Evolutionary conservation across 2,329 filamentous ascomycete species (phyloP).

Genomic region (Pseudocercospora macadamiae): DNA sequence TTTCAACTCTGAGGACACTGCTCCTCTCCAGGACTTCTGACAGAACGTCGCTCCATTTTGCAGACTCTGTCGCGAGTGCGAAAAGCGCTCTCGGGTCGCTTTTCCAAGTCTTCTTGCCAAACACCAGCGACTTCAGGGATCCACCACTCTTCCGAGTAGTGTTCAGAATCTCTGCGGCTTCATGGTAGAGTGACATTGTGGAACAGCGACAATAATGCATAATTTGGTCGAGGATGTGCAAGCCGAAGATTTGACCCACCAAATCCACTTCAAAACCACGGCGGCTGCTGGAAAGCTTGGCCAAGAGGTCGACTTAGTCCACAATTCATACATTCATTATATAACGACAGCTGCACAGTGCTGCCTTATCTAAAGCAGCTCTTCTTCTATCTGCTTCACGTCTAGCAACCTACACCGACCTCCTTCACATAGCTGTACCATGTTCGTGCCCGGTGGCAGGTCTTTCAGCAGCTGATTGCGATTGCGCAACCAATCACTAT

Average conservation of each 20-base stretch:
- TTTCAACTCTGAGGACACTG: slow-evolving; percentile 75
- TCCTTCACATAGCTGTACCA: slow-evolving; percentile 53
- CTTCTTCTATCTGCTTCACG: slow-evolving; percentile 30
- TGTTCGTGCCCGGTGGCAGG: slow-evolving; percentile 44
- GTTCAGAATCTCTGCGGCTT: slow-evolving; percentile 76
- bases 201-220: neutral
- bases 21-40: slow-evolving; percentile 88
- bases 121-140: slow-evolving; percentile 85
- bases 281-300: no score
- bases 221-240: neutral
- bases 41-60: slow-evolving; percentile 86
- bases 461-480: slow-evolving; percentile 53
- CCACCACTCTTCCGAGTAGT: slow-evolving; percentile 68
- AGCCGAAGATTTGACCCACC: neutral
- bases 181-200: slow-evolving; percentile 90
- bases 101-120: slow-evolving; percentile 72
- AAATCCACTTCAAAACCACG: neutral
- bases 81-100: slow-evolving; percentile 81
- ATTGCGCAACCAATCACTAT: slow-evolving; percentile 53
- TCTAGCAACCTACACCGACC: slow-evolving; percentile 39
- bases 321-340: slow-evolving; percentile 2
- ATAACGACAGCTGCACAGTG: neutral
- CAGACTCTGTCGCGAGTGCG: slow-evolving; percentile 80
- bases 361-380: slow-evolving; percentile 27
- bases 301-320: no score